Conservation (phyloP, 345 rosid species). For the rapeseed (Brassica napus) region DNA sequence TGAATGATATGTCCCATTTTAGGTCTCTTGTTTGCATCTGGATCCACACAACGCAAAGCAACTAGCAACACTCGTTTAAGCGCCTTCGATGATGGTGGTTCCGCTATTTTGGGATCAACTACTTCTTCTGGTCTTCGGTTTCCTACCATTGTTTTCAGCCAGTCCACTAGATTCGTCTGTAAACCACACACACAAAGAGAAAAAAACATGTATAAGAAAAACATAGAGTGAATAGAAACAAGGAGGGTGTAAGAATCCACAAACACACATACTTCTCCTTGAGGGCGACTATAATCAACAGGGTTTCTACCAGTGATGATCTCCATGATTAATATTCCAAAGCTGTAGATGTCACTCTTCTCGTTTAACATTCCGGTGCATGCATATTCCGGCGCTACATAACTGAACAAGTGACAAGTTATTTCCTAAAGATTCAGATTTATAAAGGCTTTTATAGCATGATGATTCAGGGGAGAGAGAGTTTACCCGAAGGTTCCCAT, state of each 20-base stretch:
- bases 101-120: conserved; percentile 78
- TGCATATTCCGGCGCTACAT: conserved; percentile 96
- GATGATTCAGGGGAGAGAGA: not conserved
- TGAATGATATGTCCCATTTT: conserved; percentile 86
- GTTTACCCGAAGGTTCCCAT: conserved; percentile 96
- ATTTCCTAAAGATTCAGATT: not conserved
- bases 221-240: not conserved
- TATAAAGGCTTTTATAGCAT: not conserved
- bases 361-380: conserved; percentile 86
- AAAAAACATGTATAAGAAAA: not conserved
- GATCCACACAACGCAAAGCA: conserved; percentile 87
- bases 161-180: conserved; percentile 89
- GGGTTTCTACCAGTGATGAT: conserved; percentile 84
- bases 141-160: conserved; percentile 85
- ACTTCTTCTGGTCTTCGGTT: conserved; percentile 78
- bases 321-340: conserved; percentile 90
- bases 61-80: conserved; percentile 80
- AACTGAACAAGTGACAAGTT: conserved; percentile 41
- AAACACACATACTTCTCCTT: conserved; percentile 65
- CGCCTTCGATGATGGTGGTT: conserved; percentile 73
- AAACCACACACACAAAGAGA: not conserved
- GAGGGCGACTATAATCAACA: conserved; percentile 84
- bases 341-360: conserved; percentile 80
- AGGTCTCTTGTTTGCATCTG: conserved; percentile 73
- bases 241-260: not conserved